Base-by-base conservation (phyloP, 345 rosid species). In the Pugionium dolabratum region DNA sequence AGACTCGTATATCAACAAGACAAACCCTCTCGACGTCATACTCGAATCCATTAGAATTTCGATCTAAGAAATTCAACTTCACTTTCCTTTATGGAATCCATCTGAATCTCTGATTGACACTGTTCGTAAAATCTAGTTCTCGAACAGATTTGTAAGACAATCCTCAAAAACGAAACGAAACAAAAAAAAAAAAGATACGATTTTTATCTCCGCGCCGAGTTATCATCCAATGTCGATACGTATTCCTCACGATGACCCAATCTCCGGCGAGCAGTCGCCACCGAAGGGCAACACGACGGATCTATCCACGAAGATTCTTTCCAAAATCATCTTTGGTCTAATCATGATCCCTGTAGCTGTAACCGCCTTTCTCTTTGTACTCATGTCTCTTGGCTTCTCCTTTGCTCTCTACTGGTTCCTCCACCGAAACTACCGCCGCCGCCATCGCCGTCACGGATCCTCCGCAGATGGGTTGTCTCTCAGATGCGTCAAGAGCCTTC, bases 301-400 rank as follows among this genome's bases (percentile, higher is more conserved):
- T 90, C 64, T 71, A 33, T 8, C 75, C 1, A 41, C 66, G 35
- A 66, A 66, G 72, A 62, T 93, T 53, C 84, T 93, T 6, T 85
- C 90, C 1, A 49, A 81, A 7, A 45, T 90, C 72, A 82, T 90
- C 30, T 84, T 85, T 36, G 78, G 81, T 67, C 57, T 86, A 1
- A 90, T 88, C 56, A 93, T 88, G 98, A 74, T 82, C 55, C 59
- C 85, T 36, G 50, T 69, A 44, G 64, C 70, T 4, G 56, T 85
- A n/a, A 85, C 86, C 29, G 74, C 84, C 6, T 54, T 85, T 44
- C 82, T 89, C 85, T 85, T 84, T 74, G 69, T 78, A 73, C 56
- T 75, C 64, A 81, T 83, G 43, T 79, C 85, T 73, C 79, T 87
- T 46, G 79, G 88, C 29, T 79, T 84, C 42, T 61, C 78, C 78